Evolutionary conservation across 1,139 yeast genomes (phyloP), one percentile per base, ranked within the genome.

Genomic region (Casaregolazyma lundiana): DNA sequence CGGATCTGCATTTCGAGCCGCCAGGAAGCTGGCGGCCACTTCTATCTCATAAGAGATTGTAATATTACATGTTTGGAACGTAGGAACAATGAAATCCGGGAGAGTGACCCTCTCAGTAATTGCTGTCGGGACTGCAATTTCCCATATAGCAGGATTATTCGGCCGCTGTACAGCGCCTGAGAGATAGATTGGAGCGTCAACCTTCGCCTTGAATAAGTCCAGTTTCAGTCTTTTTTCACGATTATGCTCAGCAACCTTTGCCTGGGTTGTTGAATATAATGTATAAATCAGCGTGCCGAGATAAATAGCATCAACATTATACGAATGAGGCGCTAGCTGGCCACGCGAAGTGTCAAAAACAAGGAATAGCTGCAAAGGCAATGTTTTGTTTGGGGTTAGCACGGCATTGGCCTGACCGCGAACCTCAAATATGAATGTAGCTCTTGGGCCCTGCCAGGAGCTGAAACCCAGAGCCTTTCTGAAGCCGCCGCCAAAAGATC

Each of bases 31-130:
- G 1, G 71, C 80, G 2, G 62, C 61, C 1, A 80, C 64, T 16
- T 62, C 62, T 37, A 80, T 52, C 9, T 63, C 60, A 56, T 81
- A 80, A n/a, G 56, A 58, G 41, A 85, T 66, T 3, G 70, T 59
- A 13, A 81, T 72, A 58, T 80, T 80, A 60, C 87, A 81, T 2
- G 81, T 76, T 34, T 62, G 65, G 61, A 81, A 81, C 4, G 77
- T 67, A 1, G 86, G 85, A 1, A 79, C 64, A 6, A 78, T 62
- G 46, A 69, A 61, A 41, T 70, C 74, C 0, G 86, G 84, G 11
- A 92, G 57, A 1, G 69, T 59, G 29, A 76, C 72, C 49, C 71
- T 71, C 46, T 52, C 41, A 44, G 58, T 47, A 7, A 56, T 11
- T 1, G 30, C 32, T 1, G 47, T 44, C 8, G 60, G 58, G 18